phyloP scores from a whole-genome alignment of 2,329 filamentous ascomycete genomes.

The Fusarium nygamai region DNA sequence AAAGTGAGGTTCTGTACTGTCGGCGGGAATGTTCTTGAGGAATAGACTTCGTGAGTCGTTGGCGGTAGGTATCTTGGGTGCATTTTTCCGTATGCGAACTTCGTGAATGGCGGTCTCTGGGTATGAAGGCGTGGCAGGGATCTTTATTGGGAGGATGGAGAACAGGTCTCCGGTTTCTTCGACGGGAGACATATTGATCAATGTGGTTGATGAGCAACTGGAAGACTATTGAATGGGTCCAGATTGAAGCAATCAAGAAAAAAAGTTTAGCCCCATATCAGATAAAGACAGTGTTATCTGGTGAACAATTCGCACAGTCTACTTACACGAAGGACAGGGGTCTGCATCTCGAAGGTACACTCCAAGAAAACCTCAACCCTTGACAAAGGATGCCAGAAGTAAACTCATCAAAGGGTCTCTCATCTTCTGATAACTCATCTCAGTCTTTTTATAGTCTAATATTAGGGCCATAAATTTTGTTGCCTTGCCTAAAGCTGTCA shows the following conservation, averaged over 20 bases:
- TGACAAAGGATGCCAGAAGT: not conserved
- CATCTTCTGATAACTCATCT: not conserved
- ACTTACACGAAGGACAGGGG: conserved; percentile 7
- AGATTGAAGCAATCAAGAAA: conserved; percentile 23
- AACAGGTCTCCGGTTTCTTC: conserved; percentile 64
- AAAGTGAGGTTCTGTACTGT: conserved; percentile 81
- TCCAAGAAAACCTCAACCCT: not conserved
- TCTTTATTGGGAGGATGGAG: conserved; percentile 72
- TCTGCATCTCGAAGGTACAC: not conserved
- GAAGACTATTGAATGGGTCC: not conserved
- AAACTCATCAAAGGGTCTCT: not conserved
- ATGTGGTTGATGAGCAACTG: not conserved
- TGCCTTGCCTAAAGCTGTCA: not conserved
- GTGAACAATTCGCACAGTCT: not conserved
- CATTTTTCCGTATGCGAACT: conserved; percentile 86
- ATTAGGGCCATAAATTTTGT: not conserved
- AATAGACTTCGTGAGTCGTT: conserved; percentile 85
- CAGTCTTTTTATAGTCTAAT: accelerated
- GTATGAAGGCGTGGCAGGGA: conserved; percentile 71
- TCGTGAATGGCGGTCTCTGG: conserved; percentile 76
- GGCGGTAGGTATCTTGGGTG: conserved; percentile 78
- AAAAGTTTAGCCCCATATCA: conserved; percentile 33
- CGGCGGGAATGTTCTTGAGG: conserved; percentile 87
- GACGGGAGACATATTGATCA: conserved; percentile 43
- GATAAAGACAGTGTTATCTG: conserved; percentile 26